Base-by-base conservation (phyloP, 805 yeast species). In the Jamesozyma lodderae region DNA sequence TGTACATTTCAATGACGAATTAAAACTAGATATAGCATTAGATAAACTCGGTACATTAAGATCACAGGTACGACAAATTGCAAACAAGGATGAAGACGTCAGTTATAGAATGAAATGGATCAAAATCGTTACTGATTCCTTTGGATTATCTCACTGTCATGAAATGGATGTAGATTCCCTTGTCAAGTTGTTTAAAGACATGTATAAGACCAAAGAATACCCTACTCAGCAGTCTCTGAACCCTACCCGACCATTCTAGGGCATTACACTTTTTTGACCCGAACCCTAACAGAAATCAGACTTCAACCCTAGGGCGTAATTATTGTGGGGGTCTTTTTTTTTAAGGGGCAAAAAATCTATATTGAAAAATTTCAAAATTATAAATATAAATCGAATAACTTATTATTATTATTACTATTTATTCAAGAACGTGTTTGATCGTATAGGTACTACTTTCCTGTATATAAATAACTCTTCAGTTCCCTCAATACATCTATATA, bases 71-170 rank as follows among this genome's bases (percentile, higher is more conserved):
- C 24, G 40, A 4, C 16, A 3, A 9, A 31, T 37, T 9, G 35
- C 35, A 5, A 4, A 13, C 21, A 20, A 15, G 9, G 38, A 36
- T 2, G 35, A 36, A 3, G 51, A 51, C 17, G 44, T 54, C 21
- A 43, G 52, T 26, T 54, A 44, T 34, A 41, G 65, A 33, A 60
- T 60, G 65, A 27, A 38, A 6, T 60, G 63, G 62, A 45, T 57
- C 24, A 57, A 52, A 17, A 34, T 39, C 20, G 47, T 55, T 18
- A 60, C 65, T 4, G 60, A 55, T 29, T 34, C 38, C 2, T 56
- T 55, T 35, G 63, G 62, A 3, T 28, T 57, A 8, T 27, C 45
- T 29, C 32, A 52, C 23, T 58, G 63, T 37, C 49, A 50, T 15
- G 30, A 33, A 11, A 42, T 60, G 18, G 46, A 53, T 26, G 48